A percentile compares a stretch with the other conserved stretches of the same genome.
These are phyloP conservation scores for Candida mattraensis DNA, from an alignment of 805 yeast species.

Conservation along the genomic window DNA sequence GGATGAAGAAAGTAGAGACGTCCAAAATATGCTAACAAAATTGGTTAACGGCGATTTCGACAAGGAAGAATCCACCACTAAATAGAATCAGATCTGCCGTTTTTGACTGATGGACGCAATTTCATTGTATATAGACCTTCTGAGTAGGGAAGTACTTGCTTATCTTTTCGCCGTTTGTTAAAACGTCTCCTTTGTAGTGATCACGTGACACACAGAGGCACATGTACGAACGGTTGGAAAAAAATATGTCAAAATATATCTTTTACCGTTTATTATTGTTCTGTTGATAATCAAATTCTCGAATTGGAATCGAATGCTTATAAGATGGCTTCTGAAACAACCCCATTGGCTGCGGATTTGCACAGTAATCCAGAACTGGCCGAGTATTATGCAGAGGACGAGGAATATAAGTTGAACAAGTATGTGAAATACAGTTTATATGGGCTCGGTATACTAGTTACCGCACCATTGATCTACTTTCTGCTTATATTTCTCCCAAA, in stretches of 20 bases:
- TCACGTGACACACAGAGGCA: no score
- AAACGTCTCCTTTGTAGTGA: not conserved
- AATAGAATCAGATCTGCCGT: no score
- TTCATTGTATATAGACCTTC: slow-evolving; percentile 5
- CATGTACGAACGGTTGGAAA: no score
- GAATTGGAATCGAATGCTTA: no score
- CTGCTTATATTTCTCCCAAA: slow-evolving; percentile 32
- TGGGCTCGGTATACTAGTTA: slow-evolving; percentile 12
- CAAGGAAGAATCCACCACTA: slow-evolving; percentile 8
- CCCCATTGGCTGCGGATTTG: slow-evolving; percentile 7
- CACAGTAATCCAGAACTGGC: no score
- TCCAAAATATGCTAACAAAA: slow-evolving; percentile 44
- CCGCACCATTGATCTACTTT: slow-evolving; percentile 27
- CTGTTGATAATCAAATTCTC: no score
- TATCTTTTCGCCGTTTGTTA: slow-evolving; percentile 2
- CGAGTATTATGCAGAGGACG: slow-evolving; percentile 21
- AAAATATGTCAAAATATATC: no score
- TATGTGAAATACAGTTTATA: slow-evolving; percentile 11
- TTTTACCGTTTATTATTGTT: no score
- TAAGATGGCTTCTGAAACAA: slow-evolving; percentile 9
- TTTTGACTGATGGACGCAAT: not conserved
- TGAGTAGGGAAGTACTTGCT: not conserved
- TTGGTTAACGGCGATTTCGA: slow-evolving; percentile 16
- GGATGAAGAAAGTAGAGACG: slow-evolving; percentile 59
- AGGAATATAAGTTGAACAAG: slow-evolving; percentile 10